These are phyloP conservation scores for Rosa multiflora DNA, from an alignment of 306 rosid genomes.

Conservation along the genomic window DNA sequence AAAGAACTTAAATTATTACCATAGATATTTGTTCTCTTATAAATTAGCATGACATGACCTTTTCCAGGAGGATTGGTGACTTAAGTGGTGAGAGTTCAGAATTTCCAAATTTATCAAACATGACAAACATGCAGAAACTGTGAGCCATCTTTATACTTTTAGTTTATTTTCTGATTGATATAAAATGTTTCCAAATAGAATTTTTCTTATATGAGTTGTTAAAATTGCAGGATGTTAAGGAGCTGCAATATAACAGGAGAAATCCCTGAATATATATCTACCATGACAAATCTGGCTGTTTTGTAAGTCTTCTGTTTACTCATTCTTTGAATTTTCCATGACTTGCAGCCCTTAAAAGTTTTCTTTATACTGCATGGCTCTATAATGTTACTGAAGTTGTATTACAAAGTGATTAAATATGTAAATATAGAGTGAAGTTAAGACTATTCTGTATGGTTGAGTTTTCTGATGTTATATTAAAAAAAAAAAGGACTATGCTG, in stretches of 20 bases:
- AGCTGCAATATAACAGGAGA: conserved; percentile 21
- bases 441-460: not conserved
- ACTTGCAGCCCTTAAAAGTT: not conserved
- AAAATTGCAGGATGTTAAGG: conserved; percentile 22
- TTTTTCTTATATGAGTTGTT: not conserved
- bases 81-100: conserved; percentile 22
- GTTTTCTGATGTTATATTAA: not conserved
- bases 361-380: not conserved
- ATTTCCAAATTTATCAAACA: conserved; percentile 25
- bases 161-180: not conserved
- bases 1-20: not conserved
- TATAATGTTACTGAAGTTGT: not conserved
- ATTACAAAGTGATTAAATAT: not conserved
- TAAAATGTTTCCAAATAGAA: not conserved
- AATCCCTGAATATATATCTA: conserved; percentile 16
- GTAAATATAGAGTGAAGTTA: not conserved
- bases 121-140: conserved; percentile 8
- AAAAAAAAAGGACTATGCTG: too few species aligned
- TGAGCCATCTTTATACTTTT: conserved; percentile 19
- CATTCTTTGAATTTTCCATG: not conserved
- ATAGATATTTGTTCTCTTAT: too few species aligned
- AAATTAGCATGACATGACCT: not conserved
- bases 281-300: not conserved
- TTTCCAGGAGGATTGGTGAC: conserved; percentile 36
- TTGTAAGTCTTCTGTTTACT: conserved; percentile 7